Evolutionary conservation across 2,329 filamentous ascomycete species (phyloP).

Genomic region (Sporothrix schenckii): DNA sequence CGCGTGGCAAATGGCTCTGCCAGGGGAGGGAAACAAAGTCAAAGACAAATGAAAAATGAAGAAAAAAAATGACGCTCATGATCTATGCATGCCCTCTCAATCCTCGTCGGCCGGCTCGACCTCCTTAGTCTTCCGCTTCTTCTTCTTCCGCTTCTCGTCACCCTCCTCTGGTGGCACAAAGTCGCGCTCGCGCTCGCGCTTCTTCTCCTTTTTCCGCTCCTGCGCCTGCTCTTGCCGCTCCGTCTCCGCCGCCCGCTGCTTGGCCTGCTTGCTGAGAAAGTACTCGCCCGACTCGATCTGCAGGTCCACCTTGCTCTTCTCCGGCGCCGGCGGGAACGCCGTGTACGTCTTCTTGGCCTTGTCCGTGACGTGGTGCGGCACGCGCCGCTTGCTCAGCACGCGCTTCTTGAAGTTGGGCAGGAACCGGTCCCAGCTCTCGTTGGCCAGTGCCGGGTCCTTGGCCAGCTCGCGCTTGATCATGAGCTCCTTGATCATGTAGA

Average conservation of each 20-base stretch:
- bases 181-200: constrained; percentile 79
- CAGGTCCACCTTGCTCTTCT: constrained; percentile 98
- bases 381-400: constrained; percentile 78
- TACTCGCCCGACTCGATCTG: constrained; percentile 99
- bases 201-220: constrained; percentile 84
- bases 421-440: constrained; percentile 95
- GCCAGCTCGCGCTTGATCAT: constrained; percentile 83
- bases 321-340: constrained; percentile 91
- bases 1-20: background rate
- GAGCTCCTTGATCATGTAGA: constrained; percentile 75
- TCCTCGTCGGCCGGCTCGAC: constrained; percentile 17
- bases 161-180: constrained; percentile 86
- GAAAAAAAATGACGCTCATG: background rate
- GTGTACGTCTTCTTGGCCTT: constrained; percentile 95
- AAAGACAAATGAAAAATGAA: background rate
- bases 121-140: constrained; percentile 48
- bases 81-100: background rate
- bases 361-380: constrained; percentile 84
- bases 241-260: constrained; percentile 79
- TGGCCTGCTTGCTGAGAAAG: constrained; percentile 89
- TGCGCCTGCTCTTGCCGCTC: constrained; percentile 82
- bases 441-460: constrained; percentile 77
- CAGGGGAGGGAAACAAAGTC: no score
- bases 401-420: constrained; percentile 96
- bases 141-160: constrained; percentile 61